A percentile compares a stretch with the other conserved stretches of the same genome.
Conservation (phyloP, 306 rosid species). For the Lathyrus aphaca region DNA sequence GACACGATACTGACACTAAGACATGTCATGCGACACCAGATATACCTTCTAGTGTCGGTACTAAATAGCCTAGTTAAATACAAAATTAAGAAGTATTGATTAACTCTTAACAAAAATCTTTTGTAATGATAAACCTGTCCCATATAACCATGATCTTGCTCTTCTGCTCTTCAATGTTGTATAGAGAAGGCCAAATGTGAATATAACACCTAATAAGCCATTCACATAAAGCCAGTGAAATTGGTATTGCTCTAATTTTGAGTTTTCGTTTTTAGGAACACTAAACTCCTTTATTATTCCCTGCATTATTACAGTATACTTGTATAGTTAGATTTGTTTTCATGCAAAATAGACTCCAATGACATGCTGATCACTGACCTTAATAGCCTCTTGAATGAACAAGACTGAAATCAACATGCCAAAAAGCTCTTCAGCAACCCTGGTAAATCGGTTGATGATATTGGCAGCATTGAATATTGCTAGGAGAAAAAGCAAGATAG, state of each 20-base stretch:
- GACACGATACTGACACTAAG: neutral
- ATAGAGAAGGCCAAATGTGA: no score
- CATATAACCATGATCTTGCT: no score
- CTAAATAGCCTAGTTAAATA: neutral
- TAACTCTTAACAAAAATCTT: neutral
- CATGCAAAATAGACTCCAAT: no score
- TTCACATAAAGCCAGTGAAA: no score
- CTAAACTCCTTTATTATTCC: slow-evolving; percentile 66
- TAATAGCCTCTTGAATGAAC: slow-evolving; percentile 75
- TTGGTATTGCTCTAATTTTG: no score
- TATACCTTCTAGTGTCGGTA: neutral
- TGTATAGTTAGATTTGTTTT: neutral
- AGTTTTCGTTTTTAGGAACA: no score
- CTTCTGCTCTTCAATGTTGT: no score
- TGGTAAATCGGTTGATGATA: slow-evolving; percentile 69
- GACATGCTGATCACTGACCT: slow-evolving; percentile 44
- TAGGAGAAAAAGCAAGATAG: slow-evolving; percentile 70
- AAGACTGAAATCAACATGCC: slow-evolving; percentile 81
- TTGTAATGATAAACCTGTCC: no score
- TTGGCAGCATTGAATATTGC: slow-evolving; percentile 71
- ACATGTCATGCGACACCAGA: neutral
- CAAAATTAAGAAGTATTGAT: neutral
- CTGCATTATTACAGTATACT: slow-evolving; percentile 39
- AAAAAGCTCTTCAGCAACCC: slow-evolving; percentile 79
- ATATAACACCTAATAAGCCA: no score